Percentiles rank a stretch among this genome's conserved stretches.
Evolutionary conservation across 345 rosid genomes (phyloP).

Genomic region (Litchi chinensis): DNA sequence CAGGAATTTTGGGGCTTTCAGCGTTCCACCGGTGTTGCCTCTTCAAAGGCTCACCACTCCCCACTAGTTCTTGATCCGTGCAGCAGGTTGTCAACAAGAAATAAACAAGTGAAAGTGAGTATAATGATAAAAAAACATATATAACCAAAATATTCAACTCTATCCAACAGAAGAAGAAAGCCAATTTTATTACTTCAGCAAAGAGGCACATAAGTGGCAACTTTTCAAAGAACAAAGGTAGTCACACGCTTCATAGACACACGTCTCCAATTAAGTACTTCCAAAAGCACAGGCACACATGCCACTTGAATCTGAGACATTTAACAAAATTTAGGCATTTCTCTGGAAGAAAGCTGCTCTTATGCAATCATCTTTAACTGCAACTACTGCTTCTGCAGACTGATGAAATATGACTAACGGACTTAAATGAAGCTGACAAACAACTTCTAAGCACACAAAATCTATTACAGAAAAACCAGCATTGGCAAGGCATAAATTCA

Average conservation of each 20-base stretch:
- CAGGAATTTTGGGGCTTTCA: constrained; percentile 61
- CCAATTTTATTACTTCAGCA: not conserved
- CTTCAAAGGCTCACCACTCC: constrained; percentile 67
- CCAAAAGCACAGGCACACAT: not conserved
- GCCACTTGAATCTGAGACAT: not conserved
- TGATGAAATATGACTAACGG: not conserved
- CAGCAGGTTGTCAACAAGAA: constrained; percentile 5
- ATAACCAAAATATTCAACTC: constrained; percentile 1
- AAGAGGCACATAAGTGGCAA: not conserved
- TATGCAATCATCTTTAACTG: not conserved
- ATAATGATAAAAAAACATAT: not conserved
- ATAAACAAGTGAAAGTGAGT: not conserved
- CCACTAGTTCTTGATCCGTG: constrained; percentile 66
- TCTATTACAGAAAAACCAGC: not conserved
- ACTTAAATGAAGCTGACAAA: not conserved
- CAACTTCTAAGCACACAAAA: not conserved
- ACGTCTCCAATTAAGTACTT: not conserved
- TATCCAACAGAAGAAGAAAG: not conserved
- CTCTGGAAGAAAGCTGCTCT: not conserved
- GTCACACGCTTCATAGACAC: not conserved
- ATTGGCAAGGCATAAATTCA: not conserved
- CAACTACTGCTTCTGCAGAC: not conserved
- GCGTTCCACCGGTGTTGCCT: constrained; percentile 92
- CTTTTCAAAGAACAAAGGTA: not conserved
- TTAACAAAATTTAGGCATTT: not conserved